These are phyloP conservation scores for Coemansia sp. DNA, from an alignment of 192 early-diverging fungal genomes.

Conservation along the genomic window DNA sequence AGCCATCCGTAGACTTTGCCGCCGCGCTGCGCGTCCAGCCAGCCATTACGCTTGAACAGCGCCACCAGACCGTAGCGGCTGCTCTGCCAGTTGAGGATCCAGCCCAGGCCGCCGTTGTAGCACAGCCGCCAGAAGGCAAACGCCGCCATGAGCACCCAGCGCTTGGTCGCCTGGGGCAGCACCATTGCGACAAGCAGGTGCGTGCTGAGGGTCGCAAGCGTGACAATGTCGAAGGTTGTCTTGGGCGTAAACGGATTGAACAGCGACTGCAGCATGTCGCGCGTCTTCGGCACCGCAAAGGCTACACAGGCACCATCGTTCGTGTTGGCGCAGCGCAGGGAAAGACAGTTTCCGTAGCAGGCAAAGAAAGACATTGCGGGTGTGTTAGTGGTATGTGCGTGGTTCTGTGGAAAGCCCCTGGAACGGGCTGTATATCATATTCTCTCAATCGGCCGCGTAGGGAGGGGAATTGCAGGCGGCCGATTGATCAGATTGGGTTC, in stretches of 20 bases:
- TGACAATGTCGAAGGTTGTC: constrained; percentile 70
- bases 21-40: constrained; percentile 60
- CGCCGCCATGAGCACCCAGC: constrained; percentile 62
- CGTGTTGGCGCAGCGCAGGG: too few species aligned
- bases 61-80: constrained; percentile 67
- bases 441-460: too few species aligned
- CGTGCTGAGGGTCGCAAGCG: constrained; percentile 59
- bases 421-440: too few species aligned
- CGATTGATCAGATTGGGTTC: too few species aligned
- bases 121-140: constrained; percentile 85
- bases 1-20: constrained; percentile 58
- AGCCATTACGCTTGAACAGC: constrained; percentile 63
- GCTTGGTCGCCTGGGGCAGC: constrained; percentile 54
- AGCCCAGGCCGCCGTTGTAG: constrained; percentile 87
- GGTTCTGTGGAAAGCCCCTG: too few species aligned
- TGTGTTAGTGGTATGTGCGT: too few species aligned
- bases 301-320: too few species aligned
- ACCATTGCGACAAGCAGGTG: constrained; percentile 67
- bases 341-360: too few species aligned
- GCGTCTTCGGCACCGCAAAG: constrained; percentile 65
- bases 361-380: too few species aligned
- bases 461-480: too few species aligned
- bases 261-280: constrained; percentile 71
- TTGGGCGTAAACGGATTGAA: constrained; percentile 67
- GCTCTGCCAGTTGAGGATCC: constrained; percentile 77